Conservation (phyloP, 2,329 filamentous ascomycete genomes). For the Colletotrichum phormii region DNA sequence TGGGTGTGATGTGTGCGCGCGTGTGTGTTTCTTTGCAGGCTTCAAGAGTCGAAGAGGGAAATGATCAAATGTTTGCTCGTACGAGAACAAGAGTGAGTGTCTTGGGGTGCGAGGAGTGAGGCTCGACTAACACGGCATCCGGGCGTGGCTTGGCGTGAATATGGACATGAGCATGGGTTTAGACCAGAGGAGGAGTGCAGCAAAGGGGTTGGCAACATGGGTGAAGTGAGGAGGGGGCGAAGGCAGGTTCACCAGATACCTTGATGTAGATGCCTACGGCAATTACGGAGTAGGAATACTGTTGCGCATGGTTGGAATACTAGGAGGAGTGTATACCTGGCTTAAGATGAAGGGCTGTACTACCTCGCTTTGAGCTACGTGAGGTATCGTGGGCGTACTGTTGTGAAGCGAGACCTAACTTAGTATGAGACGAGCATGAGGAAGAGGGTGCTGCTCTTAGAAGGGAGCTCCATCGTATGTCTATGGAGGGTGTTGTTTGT, state of each 20-base stretch:
- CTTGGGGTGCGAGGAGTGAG: conserved; percentile 18
- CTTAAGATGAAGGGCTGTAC: not conserved
- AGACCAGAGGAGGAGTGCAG: not conserved
- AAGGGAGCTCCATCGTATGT: not conserved
- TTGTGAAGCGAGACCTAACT: not conserved
- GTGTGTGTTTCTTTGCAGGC: not conserved
- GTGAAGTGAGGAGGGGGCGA: not conserved
- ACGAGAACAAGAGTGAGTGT: conserved; percentile 15
- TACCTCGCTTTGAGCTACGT: not conserved
- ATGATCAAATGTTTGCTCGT: conserved; percentile 25
- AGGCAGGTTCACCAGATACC: not conserved
- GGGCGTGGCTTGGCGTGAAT: conserved; percentile 11
- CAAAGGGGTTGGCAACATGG: conserved; percentile 19
- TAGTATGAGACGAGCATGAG: not conserved
- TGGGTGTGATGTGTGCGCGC: not conserved
- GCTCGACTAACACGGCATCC: conserved; percentile 29
- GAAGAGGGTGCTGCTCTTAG: not conserved
- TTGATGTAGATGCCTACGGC: not conserved
- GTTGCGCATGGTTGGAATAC: not conserved
- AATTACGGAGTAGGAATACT: not conserved
- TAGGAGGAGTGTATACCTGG: not conserved
- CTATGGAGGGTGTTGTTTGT: not conserved
- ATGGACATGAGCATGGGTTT: not conserved
- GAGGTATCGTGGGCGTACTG: conserved; percentile 12
- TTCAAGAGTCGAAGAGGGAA: not conserved